These are phyloP conservation scores for Calocybe gangraenosa DNA, from an alignment of 768 basidiomycete species.

Conservation along the genomic window DNA sequence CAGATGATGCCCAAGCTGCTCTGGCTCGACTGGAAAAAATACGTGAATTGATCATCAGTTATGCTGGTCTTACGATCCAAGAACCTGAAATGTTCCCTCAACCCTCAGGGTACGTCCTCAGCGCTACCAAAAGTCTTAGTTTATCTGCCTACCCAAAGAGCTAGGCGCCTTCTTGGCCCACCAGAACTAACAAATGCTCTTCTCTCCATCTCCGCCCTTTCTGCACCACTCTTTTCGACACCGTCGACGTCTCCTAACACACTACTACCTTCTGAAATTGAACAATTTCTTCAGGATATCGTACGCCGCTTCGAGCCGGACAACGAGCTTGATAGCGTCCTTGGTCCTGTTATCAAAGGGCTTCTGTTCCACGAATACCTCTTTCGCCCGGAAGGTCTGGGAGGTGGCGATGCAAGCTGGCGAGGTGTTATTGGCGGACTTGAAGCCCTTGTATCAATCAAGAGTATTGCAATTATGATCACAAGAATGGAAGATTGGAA, in stretches of 20 bases:
- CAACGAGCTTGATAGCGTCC: slow-evolving; percentile 70
- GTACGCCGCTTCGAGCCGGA: slow-evolving; percentile 76
- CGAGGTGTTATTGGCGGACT: slow-evolving; percentile 80
- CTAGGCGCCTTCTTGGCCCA: slow-evolving; percentile 68
- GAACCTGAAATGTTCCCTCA: slow-evolving; percentile 96
- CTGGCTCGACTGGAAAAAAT: slow-evolving; percentile 65
- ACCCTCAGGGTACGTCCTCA: slow-evolving; percentile 55
- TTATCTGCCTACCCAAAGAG: not conserved
- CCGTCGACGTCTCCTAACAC: slow-evolving; percentile 41
- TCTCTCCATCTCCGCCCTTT: slow-evolving; percentile 65
- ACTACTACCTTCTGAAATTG: slow-evolving; percentile 65
- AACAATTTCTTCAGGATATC: slow-evolving; percentile 81
- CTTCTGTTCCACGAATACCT: slow-evolving; percentile 65
- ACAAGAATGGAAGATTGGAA: slow-evolving; percentile 74
- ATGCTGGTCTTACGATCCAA: slow-evolving; percentile 84
- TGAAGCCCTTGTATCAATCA: slow-evolving; percentile 75
- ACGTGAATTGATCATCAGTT: slow-evolving; percentile 81
- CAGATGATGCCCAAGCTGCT: slow-evolving; percentile 60
- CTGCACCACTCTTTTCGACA: slow-evolving; percentile 56
- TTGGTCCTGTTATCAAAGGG: slow-evolving; percentile 67
- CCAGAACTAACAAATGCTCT: slow-evolving; percentile 82
- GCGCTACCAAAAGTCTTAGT: not conserved
- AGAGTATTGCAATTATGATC: slow-evolving; percentile 79
- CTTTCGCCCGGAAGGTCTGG: slow-evolving; percentile 62
- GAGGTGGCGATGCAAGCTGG: slow-evolving; percentile 78